Evolutionary conservation across 345 rosid genomes (phyloP).

Genomic region (Arabidopsis thaliana): DNA sequence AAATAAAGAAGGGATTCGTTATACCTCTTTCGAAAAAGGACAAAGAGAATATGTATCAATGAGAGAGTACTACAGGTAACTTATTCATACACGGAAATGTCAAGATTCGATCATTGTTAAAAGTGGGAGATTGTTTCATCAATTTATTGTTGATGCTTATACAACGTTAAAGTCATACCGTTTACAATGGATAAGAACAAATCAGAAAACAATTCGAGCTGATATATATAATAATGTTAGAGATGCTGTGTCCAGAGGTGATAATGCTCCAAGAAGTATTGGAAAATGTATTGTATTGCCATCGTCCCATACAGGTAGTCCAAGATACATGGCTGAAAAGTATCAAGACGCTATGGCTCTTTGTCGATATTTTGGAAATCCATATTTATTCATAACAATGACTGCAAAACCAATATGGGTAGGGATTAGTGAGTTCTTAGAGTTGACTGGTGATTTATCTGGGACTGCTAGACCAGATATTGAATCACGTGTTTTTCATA

Average conservation of each 20-base stretch:
- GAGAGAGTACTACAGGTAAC: neutral
- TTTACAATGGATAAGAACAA: neutral
- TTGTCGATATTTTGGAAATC: neutral
- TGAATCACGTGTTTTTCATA: neutral
- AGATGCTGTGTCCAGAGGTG: too few species aligned
- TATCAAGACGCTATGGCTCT: slow-evolving; percentile 28
- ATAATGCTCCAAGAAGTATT: too few species aligned
- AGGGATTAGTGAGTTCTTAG: neutral
- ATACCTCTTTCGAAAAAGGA: neutral
- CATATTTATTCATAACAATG: slow-evolving; percentile 1
- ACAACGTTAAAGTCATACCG: neutral
- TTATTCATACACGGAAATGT: neutral
- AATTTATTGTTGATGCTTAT: neutral
- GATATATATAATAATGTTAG: too few species aligned
- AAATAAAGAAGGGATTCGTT: too few species aligned
- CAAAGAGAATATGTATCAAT: neutral
- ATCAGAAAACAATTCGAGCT: too few species aligned
- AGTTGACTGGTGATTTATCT: neutral
- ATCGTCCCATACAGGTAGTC: neutral
- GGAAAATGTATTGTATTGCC: neutral
- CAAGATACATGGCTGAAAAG: slow-evolving; percentile 2
- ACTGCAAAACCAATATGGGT: neutral
- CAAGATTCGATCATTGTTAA: too few species aligned
- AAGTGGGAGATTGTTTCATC: neutral
- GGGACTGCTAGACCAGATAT: neutral